A percentile compares a stretch with the other conserved stretches of the same genome.
Conservation (phyloP, 768 basidiomycete species). For the Leccinum subtestaceum region DNA sequence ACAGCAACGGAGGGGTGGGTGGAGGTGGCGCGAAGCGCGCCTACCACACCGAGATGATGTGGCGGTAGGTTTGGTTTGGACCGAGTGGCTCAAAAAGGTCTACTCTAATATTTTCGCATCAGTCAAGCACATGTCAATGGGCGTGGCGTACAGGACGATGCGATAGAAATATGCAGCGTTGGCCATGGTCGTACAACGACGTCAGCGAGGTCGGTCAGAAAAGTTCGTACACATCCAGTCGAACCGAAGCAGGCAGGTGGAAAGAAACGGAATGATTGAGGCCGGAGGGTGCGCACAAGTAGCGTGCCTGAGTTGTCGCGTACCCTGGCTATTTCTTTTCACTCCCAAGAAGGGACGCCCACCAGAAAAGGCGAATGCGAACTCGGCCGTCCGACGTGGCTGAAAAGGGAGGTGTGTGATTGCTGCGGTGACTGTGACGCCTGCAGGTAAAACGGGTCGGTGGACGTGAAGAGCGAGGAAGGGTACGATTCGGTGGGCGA, state of each 20-base stretch:
- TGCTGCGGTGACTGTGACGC: conserved; percentile 38
- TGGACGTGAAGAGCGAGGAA: conserved; percentile 40
- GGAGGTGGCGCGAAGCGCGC: not conserved
- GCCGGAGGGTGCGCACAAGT: not conserved
- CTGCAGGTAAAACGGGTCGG: conserved; percentile 51
- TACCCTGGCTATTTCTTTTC: not conserved
- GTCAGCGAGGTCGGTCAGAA: conserved; percentile 7
- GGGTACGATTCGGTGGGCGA: conserved; percentile 23
- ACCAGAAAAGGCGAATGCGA: conserved; percentile 41
- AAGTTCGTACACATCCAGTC: conserved; percentile 7
- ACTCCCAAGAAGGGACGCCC: conserved; percentile 28
- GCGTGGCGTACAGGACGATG: conserved; percentile 2
- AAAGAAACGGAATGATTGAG: not conserved
- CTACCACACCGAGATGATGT: not conserved
- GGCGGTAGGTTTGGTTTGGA: not conserved
- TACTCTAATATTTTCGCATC: conserved; percentile 11
- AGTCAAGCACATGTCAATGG: conserved; percentile 1
- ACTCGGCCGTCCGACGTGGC: conserved; percentile 37
- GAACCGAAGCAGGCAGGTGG: conserved; percentile 1
- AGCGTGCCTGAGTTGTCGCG: not conserved
- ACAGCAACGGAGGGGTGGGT: not conserved
- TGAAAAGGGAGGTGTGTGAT: conserved; percentile 33
- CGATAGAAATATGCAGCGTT: conserved; percentile 5
- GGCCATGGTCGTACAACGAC: conserved; percentile 15
- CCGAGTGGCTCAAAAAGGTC: conserved; percentile 1